Conservation (phyloP, 768 basidiomycete genomes). For the Leucosporidium scottii region DNA sequence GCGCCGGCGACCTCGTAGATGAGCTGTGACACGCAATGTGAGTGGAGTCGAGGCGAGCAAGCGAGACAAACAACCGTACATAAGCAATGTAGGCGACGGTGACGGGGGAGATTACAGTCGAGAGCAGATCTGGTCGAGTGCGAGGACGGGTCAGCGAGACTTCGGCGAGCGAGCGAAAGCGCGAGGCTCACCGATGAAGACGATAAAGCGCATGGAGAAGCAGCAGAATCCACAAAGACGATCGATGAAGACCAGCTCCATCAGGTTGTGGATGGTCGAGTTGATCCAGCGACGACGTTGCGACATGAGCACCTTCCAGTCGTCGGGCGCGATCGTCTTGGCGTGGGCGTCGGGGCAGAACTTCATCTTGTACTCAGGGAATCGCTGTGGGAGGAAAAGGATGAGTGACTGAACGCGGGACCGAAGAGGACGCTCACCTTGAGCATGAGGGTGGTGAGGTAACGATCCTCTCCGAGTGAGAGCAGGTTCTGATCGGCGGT, state of each 20-base stretch:
- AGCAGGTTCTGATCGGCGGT: slow-evolving; percentile 79
- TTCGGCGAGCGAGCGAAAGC: slow-evolving; percentile 77
- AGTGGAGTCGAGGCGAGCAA: not conserved
- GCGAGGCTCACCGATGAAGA: slow-evolving; percentile 68
- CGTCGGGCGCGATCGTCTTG: slow-evolving; percentile 88
- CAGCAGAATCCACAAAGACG: slow-evolving; percentile 94
- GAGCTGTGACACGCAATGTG: slow-evolving; percentile 42
- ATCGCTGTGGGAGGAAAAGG: slow-evolving; percentile 49
- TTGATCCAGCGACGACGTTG: slow-evolving; percentile 99
- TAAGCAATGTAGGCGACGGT: slow-evolving; percentile 40
- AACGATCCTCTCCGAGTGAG: slow-evolving; percentile 98
- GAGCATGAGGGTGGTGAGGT: slow-evolving; percentile 86
- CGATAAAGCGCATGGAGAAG: slow-evolving; percentile 98
- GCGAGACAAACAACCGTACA: slow-evolving; percentile 13
- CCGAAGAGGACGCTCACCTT: slow-evolving; percentile 44
- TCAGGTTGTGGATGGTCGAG: slow-evolving; percentile 95
- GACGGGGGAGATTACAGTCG: slow-evolving; percentile 45
- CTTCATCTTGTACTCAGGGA: slow-evolving; percentile 87
- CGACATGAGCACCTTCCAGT: slow-evolving; percentile 71
- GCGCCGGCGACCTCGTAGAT: slow-evolving; percentile 68
- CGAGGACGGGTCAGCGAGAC: slow-evolving; percentile 50
- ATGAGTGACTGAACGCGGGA: not conserved
- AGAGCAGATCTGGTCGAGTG: slow-evolving; percentile 39
- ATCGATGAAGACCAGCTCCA: slow-evolving; percentile 83
- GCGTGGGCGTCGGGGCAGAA: slow-evolving; percentile 93